Evolutionary conservation across 2,329 filamentous ascomycete genomes (phyloP), one percentile per base, ranked within the genome.

Genomic region (Aspergillus fijiensis): DNA sequence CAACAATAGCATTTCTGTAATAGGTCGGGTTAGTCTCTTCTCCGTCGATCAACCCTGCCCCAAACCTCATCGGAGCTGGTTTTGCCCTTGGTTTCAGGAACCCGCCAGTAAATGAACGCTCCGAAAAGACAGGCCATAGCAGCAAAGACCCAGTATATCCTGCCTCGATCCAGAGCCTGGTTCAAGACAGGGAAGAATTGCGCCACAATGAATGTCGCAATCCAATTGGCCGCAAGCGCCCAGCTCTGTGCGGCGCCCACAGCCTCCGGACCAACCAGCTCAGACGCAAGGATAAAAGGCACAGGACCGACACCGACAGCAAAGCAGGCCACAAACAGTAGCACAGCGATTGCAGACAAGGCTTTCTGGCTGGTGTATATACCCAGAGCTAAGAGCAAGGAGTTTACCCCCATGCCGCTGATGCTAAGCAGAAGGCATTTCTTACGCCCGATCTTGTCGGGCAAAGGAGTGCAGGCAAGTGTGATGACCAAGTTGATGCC

Each of bases 151-250:
- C 95, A 96, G 73, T 96, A 99, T 0, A 95, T 89, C 80, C 89
- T 90, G 1, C 94, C 93, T 3, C 88, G 84, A 0, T 90, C 93
- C 55, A 97, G 77, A 3, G 84, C 85, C 49, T 86, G 85, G 71
- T 96, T 96, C 62, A 96, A 76, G 21, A 97, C 84, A 0, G 95
- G 94, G 80, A 99, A 97, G 77, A 96, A 96, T 69, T 97, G 92
- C 0, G 94, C 93, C 2, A 99, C 92, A 23, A 96, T 68, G 71
- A 97, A 98, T 0, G 94, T 98, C 0, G 92, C 90, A 27, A 91
- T 82, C 82, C 96, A 98, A 75, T 95, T 98, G 14, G 91, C 89
- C 1, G 87, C 91, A 25, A 98, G 78, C 0, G 89, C 90, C 85
- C 92, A 96, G 60, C 89, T 93, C 75, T 99, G 95, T 0, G 92